These are phyloP conservation scores for Orbilia javanica DNA, from an alignment of 2,329 filamentous ascomycete species.

Conservation along the genomic window DNA sequence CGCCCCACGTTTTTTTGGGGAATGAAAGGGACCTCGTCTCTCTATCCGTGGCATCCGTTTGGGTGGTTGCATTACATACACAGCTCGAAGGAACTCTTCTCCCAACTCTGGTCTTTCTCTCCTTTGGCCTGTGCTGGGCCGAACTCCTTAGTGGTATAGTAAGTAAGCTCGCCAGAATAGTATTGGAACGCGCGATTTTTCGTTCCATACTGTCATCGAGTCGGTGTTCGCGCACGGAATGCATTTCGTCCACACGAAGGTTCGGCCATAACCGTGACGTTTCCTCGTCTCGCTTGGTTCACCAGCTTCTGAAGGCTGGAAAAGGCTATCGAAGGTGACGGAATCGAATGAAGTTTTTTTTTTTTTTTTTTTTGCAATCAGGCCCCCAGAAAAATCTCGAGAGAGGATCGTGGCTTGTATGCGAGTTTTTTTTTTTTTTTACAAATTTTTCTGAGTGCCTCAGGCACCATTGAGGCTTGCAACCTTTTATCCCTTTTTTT, in stretches of 20 bases:
- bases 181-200: conserved; percentile 55
- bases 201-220: conserved; percentile 18
- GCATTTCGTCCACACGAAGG: conserved; percentile 13
- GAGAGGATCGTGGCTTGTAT: conserved; percentile 26
- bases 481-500: conserved; percentile 1
- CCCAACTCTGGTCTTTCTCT: conserved; percentile 9
- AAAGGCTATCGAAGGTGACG: conserved; percentile 35
- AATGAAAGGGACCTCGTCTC: conserved; percentile 16
- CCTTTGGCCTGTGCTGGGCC: conserved; percentile 41
- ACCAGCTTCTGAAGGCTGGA: conserved; percentile 27
- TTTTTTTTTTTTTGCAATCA: neutral
- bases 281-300: conserved; percentile 21
- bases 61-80: conserved; percentile 49
- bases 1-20: conserved; percentile 49
- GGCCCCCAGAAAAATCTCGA: neutral
- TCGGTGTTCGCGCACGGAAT: conserved; percentile 15
- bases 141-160: conserved; percentile 35
- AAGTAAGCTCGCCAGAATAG: conserved; percentile 32
- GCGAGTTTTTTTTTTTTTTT: neutral
- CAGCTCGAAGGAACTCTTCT: conserved; percentile 56
- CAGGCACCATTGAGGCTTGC: conserved; percentile 28
- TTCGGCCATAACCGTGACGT: conserved; percentile 43
- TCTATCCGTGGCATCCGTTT: conserved; percentile 56
- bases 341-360: neutral
- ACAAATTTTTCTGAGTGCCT: conserved; percentile 14